Conservation (phyloP, 768 basidiomycete genomes). For the Guyanaporus albipodus region DNA sequence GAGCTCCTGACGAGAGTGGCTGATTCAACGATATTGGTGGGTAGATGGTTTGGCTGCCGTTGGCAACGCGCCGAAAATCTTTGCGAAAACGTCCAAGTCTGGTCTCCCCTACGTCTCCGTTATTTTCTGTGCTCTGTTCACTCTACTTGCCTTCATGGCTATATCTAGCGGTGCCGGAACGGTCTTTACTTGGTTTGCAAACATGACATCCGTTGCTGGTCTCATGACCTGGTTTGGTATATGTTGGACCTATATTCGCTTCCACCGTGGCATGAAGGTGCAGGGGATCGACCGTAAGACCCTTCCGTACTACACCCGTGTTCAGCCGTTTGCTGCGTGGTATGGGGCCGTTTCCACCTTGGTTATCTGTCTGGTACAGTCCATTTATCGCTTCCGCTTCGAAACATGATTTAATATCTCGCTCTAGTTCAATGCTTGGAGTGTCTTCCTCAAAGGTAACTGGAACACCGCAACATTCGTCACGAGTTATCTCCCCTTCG, state of each 20-base stretch:
- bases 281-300: slow-evolving; percentile 72
- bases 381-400: neutral
- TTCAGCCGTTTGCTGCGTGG: slow-evolving; percentile 77
- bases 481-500: slow-evolving; percentile 74
- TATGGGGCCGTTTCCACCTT: slow-evolving; percentile 35
- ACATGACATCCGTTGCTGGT: slow-evolving; percentile 67
- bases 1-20: neutral
- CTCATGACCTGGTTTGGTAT: slow-evolving; percentile 84
- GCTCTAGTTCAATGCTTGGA: slow-evolving; percentile 44
- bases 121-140: slow-evolving; percentile 62
- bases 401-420: slow-evolving; percentile 28
- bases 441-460: slow-evolving; percentile 47
- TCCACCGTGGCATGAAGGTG: slow-evolving; percentile 74
- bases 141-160: slow-evolving; percentile 79
- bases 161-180: slow-evolving; percentile 57
- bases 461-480: slow-evolving; percentile 70
- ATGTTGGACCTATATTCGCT: slow-evolving; percentile 72
- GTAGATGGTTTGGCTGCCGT: slow-evolving; percentile 75
- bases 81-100: slow-evolving; percentile 58
- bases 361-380: slow-evolving; percentile 60
- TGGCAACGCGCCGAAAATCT: slow-evolving; percentile 81
- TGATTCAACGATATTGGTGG: neutral
- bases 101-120: slow-evolving; percentile 80
- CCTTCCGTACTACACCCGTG: slow-evolving; percentile 63
- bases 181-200: slow-evolving; percentile 80